Percentiles rank a stretch among this genome's conserved stretches.
These are phyloP conservation scores for Hippophae rhamnoides DNA, from an alignment of 306 rosid species.

Conservation along the genomic window DNA sequence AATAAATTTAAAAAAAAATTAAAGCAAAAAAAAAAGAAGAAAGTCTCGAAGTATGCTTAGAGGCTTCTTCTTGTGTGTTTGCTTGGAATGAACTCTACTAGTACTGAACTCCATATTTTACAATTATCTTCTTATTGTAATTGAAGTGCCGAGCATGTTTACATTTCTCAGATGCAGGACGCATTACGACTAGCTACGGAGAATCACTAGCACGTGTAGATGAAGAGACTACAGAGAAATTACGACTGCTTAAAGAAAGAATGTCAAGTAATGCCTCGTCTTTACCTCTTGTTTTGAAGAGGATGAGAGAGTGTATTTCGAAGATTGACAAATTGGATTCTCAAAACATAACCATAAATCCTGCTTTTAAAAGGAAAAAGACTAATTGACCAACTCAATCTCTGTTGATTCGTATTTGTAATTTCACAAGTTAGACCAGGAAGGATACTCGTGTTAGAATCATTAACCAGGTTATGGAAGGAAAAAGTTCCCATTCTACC, in stretches of 20 bases:
- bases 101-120: background rate
- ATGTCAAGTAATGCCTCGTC: constrained; percentile 45
- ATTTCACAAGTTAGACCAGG: too few relatives aligned
- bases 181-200: constrained; percentile 22
- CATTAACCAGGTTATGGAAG: too few relatives aligned
- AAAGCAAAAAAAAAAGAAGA: too few relatives aligned
- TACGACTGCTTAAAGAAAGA: constrained; percentile 53
- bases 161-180: constrained; percentile 30
- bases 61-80: background rate
- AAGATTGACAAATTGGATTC: constrained; percentile 60
- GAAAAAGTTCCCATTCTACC: too few relatives aligned
- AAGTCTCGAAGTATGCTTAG: too few relatives aligned
- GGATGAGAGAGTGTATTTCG: constrained; percentile 64
- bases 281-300: constrained; percentile 54
- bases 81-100: background rate
- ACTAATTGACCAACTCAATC: constrained; percentile 24
- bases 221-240: constrained; percentile 44
- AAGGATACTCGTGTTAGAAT: too few relatives aligned
- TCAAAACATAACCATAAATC: constrained; percentile 38
- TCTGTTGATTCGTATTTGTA: constrained; percentile 11
- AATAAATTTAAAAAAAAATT: too few relatives aligned
- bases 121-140: background rate
- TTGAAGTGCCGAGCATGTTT: constrained; percentile 6
- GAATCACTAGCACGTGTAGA: constrained; percentile 20
- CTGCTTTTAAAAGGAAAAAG: constrained; percentile 52